These are phyloP conservation scores for Lasiodiplodia theobromae DNA, from an alignment of 2,329 filamentous ascomycete species.

Conservation along the genomic window DNA sequence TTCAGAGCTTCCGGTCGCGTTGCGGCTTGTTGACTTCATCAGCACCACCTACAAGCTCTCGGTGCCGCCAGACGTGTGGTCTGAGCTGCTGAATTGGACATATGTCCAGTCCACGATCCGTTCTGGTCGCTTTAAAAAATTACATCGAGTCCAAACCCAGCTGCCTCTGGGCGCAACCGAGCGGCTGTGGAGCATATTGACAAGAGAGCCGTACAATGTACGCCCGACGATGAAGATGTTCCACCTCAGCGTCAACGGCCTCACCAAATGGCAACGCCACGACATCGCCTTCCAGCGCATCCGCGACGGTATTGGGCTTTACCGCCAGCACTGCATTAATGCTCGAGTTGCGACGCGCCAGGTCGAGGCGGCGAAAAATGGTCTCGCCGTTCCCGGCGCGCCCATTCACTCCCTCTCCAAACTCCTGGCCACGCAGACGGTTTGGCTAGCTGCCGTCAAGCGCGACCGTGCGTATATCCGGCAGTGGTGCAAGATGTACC, in stretches of 20 bases:
- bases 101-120: conserved; percentile 60
- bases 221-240: conserved; percentile 65
- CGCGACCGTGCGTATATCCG: conserved; percentile 16
- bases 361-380: not conserved
- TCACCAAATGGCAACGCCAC: conserved; percentile 5
- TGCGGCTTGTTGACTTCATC: conserved; percentile 68
- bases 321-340: not conserved
- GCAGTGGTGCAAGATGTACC: conserved; percentile 13
- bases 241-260: conserved; percentile 41
- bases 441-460: not conserved
- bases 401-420: not conserved
- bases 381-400: not conserved
- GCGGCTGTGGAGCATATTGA: conserved; percentile 67
- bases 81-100: conserved; percentile 71
- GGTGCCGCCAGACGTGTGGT: conserved; percentile 68
- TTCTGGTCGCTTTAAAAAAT: conserved; percentile 40
- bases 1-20: conserved; percentile 65
- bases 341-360: not conserved
- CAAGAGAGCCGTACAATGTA: conserved; percentile 62
- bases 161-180: conserved; percentile 56
- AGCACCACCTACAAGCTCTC: conserved; percentile 65
- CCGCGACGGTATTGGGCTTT: not conserved
- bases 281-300: conserved; percentile 3
- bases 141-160: conserved; percentile 37
- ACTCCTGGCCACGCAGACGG: not conserved